These are phyloP conservation scores for Penicillium sp. DNA, from an alignment of 2,329 filamentous ascomycete species.

Conservation along the genomic window DNA sequence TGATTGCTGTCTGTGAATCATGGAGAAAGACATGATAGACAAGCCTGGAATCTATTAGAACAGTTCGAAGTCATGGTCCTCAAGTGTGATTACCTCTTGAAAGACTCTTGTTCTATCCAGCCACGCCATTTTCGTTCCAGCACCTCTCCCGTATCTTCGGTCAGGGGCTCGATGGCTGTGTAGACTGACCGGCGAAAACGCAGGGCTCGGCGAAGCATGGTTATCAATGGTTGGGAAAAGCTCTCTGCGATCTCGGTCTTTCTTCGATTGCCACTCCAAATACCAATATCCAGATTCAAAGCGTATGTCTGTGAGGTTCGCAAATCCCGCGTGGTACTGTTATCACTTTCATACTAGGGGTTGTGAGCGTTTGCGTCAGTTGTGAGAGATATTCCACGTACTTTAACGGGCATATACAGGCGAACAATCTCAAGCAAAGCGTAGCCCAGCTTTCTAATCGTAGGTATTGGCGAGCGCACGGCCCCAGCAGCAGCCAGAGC, in stretches of 20 bases:
- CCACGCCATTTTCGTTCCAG: slow-evolving; percentile 64
- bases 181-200: slow-evolving; percentile 59
- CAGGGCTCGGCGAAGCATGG: slow-evolving; percentile 57
- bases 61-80: slow-evolving; percentile 20
- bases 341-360: slow-evolving; percentile 27
- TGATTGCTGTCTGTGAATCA: slow-evolving; percentile 67
- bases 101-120: slow-evolving; percentile 65
- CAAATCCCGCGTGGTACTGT: slow-evolving; percentile 55
- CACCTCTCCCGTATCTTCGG: slow-evolving; percentile 55
- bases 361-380: neutral
- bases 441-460: slow-evolving; percentile 42
- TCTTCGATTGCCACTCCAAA: slow-evolving; percentile 60
- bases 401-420: slow-evolving; percentile 55
- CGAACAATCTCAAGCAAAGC: slow-evolving; percentile 43
- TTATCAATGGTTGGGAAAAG: slow-evolving; percentile 54
- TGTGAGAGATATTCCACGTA: slow-evolving; percentile 37
- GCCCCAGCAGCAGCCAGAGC: slow-evolving; percentile 40
- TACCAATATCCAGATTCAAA: slow-evolving; percentile 52
- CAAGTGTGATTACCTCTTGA: slow-evolving; percentile 52
- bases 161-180: slow-evolving; percentile 50
- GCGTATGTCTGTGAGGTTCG: slow-evolving; percentile 53
- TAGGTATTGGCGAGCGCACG: slow-evolving; percentile 36
- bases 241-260: slow-evolving; percentile 61
- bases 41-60: slow-evolving; percentile 41
- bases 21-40: slow-evolving; percentile 64